Conservation (phyloP, 1,284 basidiomycete species). For the Puccinia novopanici region DNA sequence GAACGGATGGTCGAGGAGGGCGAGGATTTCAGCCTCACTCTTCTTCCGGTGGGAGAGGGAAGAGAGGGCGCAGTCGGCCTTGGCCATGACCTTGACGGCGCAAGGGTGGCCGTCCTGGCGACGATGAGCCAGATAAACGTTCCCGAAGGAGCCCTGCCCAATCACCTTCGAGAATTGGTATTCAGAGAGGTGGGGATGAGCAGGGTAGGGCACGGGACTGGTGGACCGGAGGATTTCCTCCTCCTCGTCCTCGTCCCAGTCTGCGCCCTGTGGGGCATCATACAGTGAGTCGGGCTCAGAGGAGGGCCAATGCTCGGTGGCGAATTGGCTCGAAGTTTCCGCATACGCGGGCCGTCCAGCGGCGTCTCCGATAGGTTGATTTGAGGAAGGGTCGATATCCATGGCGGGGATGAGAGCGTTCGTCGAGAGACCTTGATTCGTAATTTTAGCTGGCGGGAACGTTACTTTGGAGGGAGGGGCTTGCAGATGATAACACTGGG, state of each 20-base stretch:
- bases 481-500: neutral
- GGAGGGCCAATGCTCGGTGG: neutral
- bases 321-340: neutral
- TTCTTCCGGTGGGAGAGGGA: neutral
- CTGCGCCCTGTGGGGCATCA: neutral
- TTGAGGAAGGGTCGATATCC: neutral
- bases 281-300: neutral
- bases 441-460: neutral
- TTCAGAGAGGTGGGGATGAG: slow-evolving; percentile 4
- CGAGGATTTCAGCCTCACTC: neutral
- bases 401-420: neutral
- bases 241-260: neutral
- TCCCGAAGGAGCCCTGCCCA: slow-evolving; percentile 9
- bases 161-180: slow-evolving; percentile 2
- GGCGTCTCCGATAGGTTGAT: neutral
- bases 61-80: neutral
- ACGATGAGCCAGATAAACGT: slow-evolving; percentile 7
- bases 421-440: neutral
- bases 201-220: neutral
- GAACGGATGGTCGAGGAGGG: slow-evolving; percentile 3
- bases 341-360: neutral
- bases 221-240: neutral
- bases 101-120: neutral
- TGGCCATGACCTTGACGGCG: slow-evolving; percentile 28
- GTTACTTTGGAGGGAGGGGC: neutral